Conservation (phyloP, 305 asterid genomes). For the Lippia alba region DNA sequence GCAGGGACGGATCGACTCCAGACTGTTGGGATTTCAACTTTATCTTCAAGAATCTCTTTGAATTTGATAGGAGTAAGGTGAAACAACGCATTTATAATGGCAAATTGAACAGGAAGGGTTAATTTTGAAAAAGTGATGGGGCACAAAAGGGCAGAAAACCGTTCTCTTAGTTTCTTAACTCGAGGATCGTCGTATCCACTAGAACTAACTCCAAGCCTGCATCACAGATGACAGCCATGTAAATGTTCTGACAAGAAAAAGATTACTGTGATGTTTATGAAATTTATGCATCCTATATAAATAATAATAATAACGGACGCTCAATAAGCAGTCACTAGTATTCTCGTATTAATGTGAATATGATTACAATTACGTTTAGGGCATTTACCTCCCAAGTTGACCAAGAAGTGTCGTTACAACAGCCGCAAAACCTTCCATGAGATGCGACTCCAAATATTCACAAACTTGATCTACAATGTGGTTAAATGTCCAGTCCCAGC, state of each 20-base stretch:
- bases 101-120: slow-evolving; percentile 52
- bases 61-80: slow-evolving; percentile 50
- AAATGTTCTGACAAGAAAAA: slow-evolving; percentile 10
- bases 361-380: background rate
- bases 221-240: slow-evolving; percentile 20
- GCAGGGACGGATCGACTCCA: slow-evolving; percentile 43
- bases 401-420: slow-evolving; percentile 71
- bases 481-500: slow-evolving; percentile 78
- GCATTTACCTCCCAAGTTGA: slow-evolving; percentile 81
- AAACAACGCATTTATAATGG: slow-evolving; percentile 52
- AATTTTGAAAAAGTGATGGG: slow-evolving; percentile 37
- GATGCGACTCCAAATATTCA: slow-evolving; percentile 52
- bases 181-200: slow-evolving; percentile 62
- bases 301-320: background rate
- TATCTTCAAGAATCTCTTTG: slow-evolving; percentile 49
- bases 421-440: slow-evolving; percentile 48
- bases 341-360: background rate
- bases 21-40: slow-evolving; percentile 32
- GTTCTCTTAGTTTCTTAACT: slow-evolving; percentile 56
- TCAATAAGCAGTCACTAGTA: slow-evolving; percentile 15
- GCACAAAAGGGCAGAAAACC: slow-evolving; percentile 47
- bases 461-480: slow-evolving; percentile 52
- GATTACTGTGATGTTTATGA: background rate
- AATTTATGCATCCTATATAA: background rate
- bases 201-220: slow-evolving; percentile 73